Percentiles rank a stretch among this genome's conserved stretches.
Conservation (phyloP, 23 red algal genomes). For the Gracilaria gracilis region DNA sequence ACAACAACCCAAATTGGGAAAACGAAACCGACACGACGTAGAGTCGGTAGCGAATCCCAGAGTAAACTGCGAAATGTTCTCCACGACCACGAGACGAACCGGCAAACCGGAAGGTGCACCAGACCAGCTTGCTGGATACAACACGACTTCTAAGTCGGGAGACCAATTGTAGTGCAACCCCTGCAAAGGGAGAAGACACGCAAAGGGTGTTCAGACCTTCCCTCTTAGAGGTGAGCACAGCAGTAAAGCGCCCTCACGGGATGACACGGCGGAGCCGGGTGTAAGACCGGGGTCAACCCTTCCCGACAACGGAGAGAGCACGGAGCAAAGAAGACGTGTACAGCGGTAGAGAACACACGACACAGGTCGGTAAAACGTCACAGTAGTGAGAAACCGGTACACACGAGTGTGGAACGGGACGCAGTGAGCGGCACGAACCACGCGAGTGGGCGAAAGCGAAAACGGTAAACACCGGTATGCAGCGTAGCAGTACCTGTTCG, state of each 20-base stretch:
- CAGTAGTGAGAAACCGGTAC: background rate
- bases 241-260: background rate
- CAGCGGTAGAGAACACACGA: constrained; percentile 5
- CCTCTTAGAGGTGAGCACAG: background rate
- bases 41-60: background rate
- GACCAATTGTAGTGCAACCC: background rate
- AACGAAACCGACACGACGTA: background rate
- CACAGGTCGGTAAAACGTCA: background rate
- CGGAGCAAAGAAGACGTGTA: background rate
- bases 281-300: background rate
- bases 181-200: background rate
- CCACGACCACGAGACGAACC: background rate
- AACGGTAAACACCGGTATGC: background rate
- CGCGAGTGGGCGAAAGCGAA: background rate
- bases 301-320: background rate
- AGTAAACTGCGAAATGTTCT: background rate
- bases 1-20: background rate
- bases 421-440: background rate
- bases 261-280: background rate
- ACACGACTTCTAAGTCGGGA: constrained; percentile 10
- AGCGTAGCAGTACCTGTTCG: background rate
- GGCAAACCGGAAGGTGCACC: background rate
- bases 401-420: too few species aligned
- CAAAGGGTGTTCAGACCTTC: background rate
- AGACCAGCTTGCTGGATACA: background rate